Evolutionary conservation across 345 rosid genomes (phyloP).

Genomic region (Leavenworthia alabamica): DNA sequence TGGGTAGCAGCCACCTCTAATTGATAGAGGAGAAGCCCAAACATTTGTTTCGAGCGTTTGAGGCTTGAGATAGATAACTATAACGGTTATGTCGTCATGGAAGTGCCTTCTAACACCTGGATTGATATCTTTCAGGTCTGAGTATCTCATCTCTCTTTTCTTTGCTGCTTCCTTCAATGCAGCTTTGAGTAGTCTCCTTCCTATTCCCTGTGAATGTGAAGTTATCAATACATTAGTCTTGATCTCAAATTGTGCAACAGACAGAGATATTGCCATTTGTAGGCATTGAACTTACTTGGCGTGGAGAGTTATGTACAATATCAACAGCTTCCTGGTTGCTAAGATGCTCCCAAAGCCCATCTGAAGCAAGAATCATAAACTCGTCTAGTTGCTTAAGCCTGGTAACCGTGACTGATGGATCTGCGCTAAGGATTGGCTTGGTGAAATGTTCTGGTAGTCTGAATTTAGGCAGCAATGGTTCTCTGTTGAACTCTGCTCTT

Average conservation of each 20-base stretch:
- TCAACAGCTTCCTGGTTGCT: constrained; percentile 62
- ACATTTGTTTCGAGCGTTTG: constrained; percentile 5
- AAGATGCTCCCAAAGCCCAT: constrained; percentile 90
- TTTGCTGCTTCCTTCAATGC: constrained; percentile 71
- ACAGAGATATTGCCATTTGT: not conserved
- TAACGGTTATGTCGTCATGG: constrained; percentile 61
- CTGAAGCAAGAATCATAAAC: constrained; percentile 76
- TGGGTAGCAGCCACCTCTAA: constrained; percentile 42
- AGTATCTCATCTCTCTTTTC: constrained; percentile 80
- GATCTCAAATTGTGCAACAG: not conserved
- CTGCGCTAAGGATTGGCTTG: constrained; percentile 62
- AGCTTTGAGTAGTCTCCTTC: constrained; percentile 56
- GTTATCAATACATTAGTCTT: not conserved
- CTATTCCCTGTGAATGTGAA: constrained; percentile 48
- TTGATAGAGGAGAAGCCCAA: constrained; percentile 36
- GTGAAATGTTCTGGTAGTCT: constrained; percentile 47
- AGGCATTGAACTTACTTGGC: constrained; percentile 38
- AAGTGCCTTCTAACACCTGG: constrained; percentile 71
- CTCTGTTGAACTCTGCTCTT: constrained; percentile 70
- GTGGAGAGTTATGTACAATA: constrained; percentile 48
- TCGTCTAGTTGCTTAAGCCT: constrained; percentile 53
- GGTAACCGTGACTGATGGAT: constrained; percentile 55
- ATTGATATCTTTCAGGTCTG: constrained; percentile 56
- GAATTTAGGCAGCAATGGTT: constrained; percentile 53
- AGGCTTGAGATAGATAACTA: constrained; percentile 45